phyloP scores from a whole-genome alignment of 1,284 basidiomycete genomes.

The Ustilago loliicola region DNA sequence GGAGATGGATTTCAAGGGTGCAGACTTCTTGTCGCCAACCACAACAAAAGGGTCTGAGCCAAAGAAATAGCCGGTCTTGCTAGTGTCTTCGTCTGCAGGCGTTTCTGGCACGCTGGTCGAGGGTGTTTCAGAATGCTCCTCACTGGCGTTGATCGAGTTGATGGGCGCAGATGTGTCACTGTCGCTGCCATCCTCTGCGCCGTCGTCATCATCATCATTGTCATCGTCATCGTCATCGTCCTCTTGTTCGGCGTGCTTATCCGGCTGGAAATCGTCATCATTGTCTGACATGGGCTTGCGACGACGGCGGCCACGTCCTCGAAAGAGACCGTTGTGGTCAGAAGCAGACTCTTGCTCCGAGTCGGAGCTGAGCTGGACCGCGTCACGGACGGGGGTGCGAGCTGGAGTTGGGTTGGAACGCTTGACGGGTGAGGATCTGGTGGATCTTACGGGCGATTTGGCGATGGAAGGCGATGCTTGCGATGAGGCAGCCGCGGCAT shows the following conservation, averaged over 20 bases:
- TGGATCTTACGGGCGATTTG: not conserved
- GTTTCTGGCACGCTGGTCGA: slow-evolving; percentile 39
- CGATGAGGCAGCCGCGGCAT: slow-evolving; percentile 10
- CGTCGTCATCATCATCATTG: not conserved
- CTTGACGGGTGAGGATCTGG: slow-evolving; percentile 15
- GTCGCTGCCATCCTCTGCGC: slow-evolving; percentile 11
- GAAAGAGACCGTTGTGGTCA: slow-evolving; percentile 23
- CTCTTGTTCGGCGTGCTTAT: slow-evolving; percentile 20
- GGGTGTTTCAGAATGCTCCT: slow-evolving; percentile 12
- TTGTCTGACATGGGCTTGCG: slow-evolving; percentile 19
- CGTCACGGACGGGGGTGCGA: not conserved
- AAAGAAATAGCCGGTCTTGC: slow-evolving; percentile 22
- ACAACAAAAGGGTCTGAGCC: slow-evolving; percentile 42
- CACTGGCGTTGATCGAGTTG: slow-evolving; percentile 2
- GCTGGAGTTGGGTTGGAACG: not conserved
- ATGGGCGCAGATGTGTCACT: slow-evolving; percentile 3
- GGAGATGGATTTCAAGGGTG: slow-evolving; percentile 19
- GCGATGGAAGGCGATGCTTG: slow-evolving; percentile 6
- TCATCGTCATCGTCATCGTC: slow-evolving; percentile 14
- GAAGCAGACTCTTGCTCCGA: slow-evolving; percentile 20
- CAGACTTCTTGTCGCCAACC: slow-evolving; percentile 12
- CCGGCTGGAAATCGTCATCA: slow-evolving; percentile 38
- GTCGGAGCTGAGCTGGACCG: slow-evolving; percentile 17
- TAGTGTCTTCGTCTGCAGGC: slow-evolving; percentile 25
- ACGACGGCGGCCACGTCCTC: slow-evolving; percentile 18